Conservation (phyloP, 2,329 filamentous ascomycete species). For the Paradendryphiella salina region DNA sequence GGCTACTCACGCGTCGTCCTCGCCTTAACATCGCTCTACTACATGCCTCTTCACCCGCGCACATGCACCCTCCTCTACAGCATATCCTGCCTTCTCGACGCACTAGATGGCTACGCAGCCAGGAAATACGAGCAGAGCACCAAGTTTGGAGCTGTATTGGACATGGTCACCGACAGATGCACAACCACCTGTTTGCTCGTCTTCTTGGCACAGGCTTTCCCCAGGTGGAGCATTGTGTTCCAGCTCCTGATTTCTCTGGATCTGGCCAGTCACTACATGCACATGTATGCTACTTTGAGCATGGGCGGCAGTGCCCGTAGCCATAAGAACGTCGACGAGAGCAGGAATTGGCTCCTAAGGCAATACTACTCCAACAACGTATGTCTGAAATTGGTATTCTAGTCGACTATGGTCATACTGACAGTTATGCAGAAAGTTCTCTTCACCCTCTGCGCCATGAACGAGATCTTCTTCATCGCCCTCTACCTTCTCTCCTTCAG, state of each 20-base stretch:
- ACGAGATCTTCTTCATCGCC: conserved; percentile 97
- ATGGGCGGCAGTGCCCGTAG: conserved; percentile 79
- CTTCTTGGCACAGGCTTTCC: conserved; percentile 92
- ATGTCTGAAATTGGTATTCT: conserved; percentile 36
- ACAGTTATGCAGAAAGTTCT: conserved; percentile 70
- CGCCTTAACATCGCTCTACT: conserved; percentile 90
- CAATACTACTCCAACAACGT: conserved; percentile 98
- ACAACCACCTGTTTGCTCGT: conserved; percentile 94
- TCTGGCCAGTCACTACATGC: conserved; percentile 95
- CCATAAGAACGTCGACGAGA: conserved; percentile 93
- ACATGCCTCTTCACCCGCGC: conserved; percentile 98
- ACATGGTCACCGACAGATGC: conserved; percentile 99
- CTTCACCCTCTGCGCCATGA: conserved; percentile 85
- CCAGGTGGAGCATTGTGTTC: conserved; percentile 91
- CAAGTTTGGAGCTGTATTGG: conserved; percentile 91
- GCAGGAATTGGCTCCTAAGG: conserved; percentile 85
- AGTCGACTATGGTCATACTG: conserved; percentile 5
- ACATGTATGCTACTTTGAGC: conserved; percentile 94
- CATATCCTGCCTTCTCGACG: conserved; percentile 92
- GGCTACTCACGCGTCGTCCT: conserved; percentile 57
- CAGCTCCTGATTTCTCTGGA: conserved; percentile 91
- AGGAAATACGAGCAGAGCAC: conserved; percentile 86
- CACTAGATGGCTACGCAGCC: conserved; percentile 91
- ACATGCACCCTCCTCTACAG: conserved; percentile 91
- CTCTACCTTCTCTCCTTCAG: conserved; percentile 98